A percentile compares a stretch with the other conserved stretches of the same genome.
Conservation (phyloP, 306 rosid genomes). For the Inga laurina region DNA sequence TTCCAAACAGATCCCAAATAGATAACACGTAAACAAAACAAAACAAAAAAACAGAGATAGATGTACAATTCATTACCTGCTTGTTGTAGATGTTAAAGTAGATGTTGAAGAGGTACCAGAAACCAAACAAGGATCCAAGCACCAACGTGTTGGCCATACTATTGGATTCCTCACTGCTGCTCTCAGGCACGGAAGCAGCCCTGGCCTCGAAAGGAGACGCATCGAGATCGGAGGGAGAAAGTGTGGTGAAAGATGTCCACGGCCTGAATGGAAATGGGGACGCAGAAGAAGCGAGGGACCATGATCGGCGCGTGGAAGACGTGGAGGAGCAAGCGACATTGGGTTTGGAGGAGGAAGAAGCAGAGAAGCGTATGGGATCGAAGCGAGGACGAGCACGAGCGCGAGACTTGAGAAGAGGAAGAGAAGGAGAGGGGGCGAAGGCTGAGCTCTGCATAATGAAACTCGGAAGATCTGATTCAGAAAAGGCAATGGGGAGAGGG, state of each 20-base stretch:
- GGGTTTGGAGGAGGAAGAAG: conserved; percentile 7
- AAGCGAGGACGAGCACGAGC: conserved; percentile 11
- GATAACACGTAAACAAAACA: neutral
- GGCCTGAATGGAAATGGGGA: conserved; percentile 51
- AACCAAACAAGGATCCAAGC: conserved; percentile 69
- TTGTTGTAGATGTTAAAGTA: conserved; percentile 93
- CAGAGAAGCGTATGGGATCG: conserved; percentile 35
- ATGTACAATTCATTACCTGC: conserved; percentile 52
- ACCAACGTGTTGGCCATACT: conserved; percentile 49
- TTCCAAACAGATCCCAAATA: neutral
- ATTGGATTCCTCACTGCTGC: conserved; percentile 17
- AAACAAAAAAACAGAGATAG: neutral
- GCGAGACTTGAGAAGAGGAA: conserved; percentile 33
- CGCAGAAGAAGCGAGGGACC: conserved; percentile 48
- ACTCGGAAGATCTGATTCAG: conserved; percentile 21
- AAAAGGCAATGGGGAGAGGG: neutral
- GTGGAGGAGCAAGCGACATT: conserved; percentile 3
- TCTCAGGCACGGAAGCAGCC: conserved; percentile 65
- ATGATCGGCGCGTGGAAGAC: conserved; percentile 46
- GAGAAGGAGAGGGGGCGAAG: conserved; percentile 40
- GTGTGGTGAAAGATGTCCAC: conserved; percentile 33
- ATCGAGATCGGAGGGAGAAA: conserved; percentile 27
- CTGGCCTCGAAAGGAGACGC: conserved; percentile 39
- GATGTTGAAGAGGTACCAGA: conserved; percentile 87
- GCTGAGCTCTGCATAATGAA: conserved; percentile 66